Base-by-base conservation (phyloP, 2,329 filamentous ascomycete species). In the Aschersonia sp. region DNA sequence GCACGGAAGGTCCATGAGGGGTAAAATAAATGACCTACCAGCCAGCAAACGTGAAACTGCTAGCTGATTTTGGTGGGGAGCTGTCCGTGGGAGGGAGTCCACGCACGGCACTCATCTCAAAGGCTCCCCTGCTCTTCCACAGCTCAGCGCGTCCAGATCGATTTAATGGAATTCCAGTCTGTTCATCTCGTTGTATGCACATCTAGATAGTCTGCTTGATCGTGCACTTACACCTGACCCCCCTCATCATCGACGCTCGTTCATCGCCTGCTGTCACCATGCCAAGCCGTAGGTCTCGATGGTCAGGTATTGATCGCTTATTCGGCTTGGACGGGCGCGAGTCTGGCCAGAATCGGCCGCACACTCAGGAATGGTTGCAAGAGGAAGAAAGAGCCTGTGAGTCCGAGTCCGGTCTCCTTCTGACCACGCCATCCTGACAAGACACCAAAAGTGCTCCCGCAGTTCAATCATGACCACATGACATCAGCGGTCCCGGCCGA, bases 401-500 rank as follows among this genome's bases (percentile, higher is more conserved):
- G 70, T 62, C 5, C 7, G 2, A 12, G 40, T n/a, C 14, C 7
- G 40, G 14, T n/a, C 40, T n/a, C 9, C 40, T 41, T 9, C 11
- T 4, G 3, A 41, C 2, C n/a, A 22, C 14, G 10, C 7, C 40
- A 41, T 14, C 40, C 40, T 41, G 40, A 11, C 5, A 22, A 6
- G 32, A 45, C 40, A 30, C 14, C 7, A 44, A 12, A 50, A 85
- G 81, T 89, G 11, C 76, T 89, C 2, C 83, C 84, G 2, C 70
- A 69, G 11, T 75, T 81, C 54, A 70, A 71, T 54, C 71, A 78
- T 54, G 73, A 76, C 10, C 61, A 70, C 1, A 66, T 81, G 42
- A 65, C 79, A 41, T 81, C 85, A 9, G 79, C 84, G 31, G 80
- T 90, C 37, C 77, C 86, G 1, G 73, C 89, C 10, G 72, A 76